Conservation (phyloP, 768 basidiomycete genomes). For the Tulasnella sp. region DNA sequence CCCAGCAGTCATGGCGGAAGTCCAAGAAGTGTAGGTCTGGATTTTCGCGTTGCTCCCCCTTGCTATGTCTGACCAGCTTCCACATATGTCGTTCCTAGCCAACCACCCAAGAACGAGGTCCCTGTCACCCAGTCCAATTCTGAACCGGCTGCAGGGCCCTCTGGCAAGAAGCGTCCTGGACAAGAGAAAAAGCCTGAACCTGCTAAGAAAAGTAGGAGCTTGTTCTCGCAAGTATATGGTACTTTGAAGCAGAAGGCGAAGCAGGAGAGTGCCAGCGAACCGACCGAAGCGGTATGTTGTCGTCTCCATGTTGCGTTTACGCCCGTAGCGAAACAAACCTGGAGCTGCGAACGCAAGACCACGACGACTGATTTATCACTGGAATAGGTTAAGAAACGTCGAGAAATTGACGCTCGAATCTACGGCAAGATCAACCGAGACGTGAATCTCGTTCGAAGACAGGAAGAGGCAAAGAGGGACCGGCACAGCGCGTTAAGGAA, state of each 20-base stretch:
- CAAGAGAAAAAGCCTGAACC: constrained; percentile 22
- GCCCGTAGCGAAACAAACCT: not conserved
- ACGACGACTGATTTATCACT: not conserved
- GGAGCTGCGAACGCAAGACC: not conserved
- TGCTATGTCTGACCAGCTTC: not conserved
- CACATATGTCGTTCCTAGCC: not conserved
- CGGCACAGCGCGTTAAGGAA: constrained; percentile 32
- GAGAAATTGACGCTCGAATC: constrained; percentile 33
- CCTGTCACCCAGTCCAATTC: not conserved
- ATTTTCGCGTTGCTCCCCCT: not conserved
- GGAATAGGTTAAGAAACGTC: constrained; percentile 34
- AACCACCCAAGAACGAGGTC: not conserved
- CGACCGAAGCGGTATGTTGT: constrained; percentile 35
- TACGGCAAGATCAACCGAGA: constrained; percentile 36
- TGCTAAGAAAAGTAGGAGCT: constrained; percentile 28
- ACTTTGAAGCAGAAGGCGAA: constrained; percentile 36
- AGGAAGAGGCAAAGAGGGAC: constrained; percentile 35
- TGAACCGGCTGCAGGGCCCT: not conserved
- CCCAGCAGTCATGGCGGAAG: not conserved
- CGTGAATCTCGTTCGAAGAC: constrained; percentile 32
- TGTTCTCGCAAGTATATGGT: constrained; percentile 35
- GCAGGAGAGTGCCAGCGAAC: constrained; percentile 26
- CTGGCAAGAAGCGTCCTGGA: constrained; percentile 26
- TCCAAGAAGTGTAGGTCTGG: constrained; percentile 2
- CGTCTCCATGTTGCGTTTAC: not conserved